Evolutionary conservation across 2,329 filamentous ascomycete species (phyloP), one percentile per base, ranked within the genome.

Genomic region (Boeremia exigua): DNA sequence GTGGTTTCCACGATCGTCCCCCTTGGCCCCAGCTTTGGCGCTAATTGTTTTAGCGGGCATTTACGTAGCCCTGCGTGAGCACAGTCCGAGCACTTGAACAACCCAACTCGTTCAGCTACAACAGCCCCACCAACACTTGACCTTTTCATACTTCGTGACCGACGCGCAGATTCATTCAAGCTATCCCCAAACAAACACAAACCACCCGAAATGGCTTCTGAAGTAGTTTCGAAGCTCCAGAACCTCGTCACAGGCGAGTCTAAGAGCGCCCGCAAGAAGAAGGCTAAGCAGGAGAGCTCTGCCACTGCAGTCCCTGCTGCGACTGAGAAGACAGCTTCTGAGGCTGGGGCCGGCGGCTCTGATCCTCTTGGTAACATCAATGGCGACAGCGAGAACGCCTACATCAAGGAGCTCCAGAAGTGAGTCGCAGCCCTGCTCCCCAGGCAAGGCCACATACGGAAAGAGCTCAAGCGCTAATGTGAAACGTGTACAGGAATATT

Each of bases 371-470:
- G 67, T 42, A 75, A 75, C 52, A 77, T 80, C 56, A 86, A 87
- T 68, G 81, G 81, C 46, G 87, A 91, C 54, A 86, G 86, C 57
- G 93, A 97, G 74, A 92, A 86, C 69, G 82, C 87, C 34, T 92
- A 94, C 78, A 84, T 97, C 73, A 92, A 88, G 74, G 94, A 98
- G 75, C 83, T 98, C 45, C 87, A 94, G 73, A 97, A 96, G 93
- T 96, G 80, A 74, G 87, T 70, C n/a, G 40, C 58, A 54, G 32
- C 37, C 46, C 33, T 44, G 25, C 55, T 50, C 50, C 25, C 27
- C 12, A 40, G 39, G 34, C 34, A 29, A 45, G 45, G 48, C 42
- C 38, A 49, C 36, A 48, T 19, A 15, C n/a, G 38, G 15, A 38
- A 40, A 29, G 48, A 48, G 36, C 30, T 50, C 33, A 33, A 32